Base-by-base conservation (phyloP, 768 basidiomycete genomes). In the Favolaschia claudopus region DNA sequence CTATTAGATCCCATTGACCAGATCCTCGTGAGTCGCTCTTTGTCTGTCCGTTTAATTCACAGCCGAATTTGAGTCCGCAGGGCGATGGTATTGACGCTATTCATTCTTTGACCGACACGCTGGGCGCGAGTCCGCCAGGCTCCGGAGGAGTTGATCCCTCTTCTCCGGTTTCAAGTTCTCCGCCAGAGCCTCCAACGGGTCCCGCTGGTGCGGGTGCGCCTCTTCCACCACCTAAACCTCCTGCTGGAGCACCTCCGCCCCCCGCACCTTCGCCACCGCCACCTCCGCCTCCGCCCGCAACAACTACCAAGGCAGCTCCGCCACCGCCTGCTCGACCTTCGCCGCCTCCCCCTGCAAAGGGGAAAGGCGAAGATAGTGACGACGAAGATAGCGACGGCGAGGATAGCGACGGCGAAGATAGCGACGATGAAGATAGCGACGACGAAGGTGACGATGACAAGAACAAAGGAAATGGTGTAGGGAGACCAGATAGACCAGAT, bases 381-480 rank as follows among this genome's bases (percentile, higher is more conserved):
- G 47, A 32, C 40, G 25, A 12, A 25, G 47, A 67, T 56, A 22
- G 36, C 24, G 31, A 31, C 6, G 44, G 49, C 37, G 52, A 55
- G 24, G 52, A 36, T 13, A 28, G 31, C 22, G 32, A 51, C 22
- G 43, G 43, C 36, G 17, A 59, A 20, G 19, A 31, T 33, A 44
- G 42, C 5, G 24, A 39, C 43, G 27, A 29, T 27, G 20, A 28
- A 19, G 46, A 48, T 20, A 28, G 34, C 58, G 37, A 43, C 36
- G 24, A 37, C 53, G 46, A 33, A 32, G 46, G 55, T 15, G 32
- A 33, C 55, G 58, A 44, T 50, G 58, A 49, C 64, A 57, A 55
- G 48, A 53, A 36, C 48, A 31, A 29, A 7, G 42, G 29, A 36
- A 43, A 31, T 20, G 29, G 25, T 24, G 40, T n/a, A n/a, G n/a